Evolutionary conservation across 129 eudicot genomes (phyloP).

Genomic region (Ambrosia artemisiifolia): DNA sequence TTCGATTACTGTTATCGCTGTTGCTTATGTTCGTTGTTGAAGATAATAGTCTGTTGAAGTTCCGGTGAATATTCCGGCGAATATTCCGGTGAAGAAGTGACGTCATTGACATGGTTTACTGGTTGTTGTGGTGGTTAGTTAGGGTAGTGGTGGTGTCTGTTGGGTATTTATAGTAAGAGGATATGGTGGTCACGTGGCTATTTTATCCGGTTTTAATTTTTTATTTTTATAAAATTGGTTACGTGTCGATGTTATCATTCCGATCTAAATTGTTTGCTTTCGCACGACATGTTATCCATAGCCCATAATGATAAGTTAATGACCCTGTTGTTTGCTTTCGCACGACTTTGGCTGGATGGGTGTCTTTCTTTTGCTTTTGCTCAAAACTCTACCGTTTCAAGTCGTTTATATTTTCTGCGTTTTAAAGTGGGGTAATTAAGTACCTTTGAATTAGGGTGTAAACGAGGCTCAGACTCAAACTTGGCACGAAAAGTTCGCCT

Average conservation of each 20-base stretch:
- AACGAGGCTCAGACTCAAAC: no score
- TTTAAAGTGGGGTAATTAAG: no score
- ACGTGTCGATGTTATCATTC: background rate
- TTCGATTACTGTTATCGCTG: slow-evolving; percentile 18
- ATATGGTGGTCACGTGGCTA: slow-evolving; percentile 18
- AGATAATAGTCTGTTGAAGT: slow-evolving; percentile 10
- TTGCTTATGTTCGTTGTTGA: slow-evolving; percentile 15
- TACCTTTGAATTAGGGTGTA: no score
- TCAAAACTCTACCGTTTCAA: no score
- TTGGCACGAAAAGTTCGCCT: no score
- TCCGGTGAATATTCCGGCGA: slow-evolving; percentile 43
- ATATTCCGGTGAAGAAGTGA: slow-evolving; percentile 53
- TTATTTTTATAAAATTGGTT: no score
- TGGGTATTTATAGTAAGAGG: slow-evolving; percentile 16
- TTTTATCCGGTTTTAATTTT: slow-evolving; percentile 8
- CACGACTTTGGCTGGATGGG: no score
- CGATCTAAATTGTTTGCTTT: background rate
- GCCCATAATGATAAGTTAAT: no score
- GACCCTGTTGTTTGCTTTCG: no score
- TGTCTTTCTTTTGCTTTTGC: no score
- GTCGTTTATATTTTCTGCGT: no score
- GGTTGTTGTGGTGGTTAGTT: background rate
- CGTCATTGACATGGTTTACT: slow-evolving; percentile 39
- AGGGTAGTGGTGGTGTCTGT: slow-evolving; percentile 4
- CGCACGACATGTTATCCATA: no score